Conservation (phyloP, 768 basidiomycete genomes). For the Lentinula sp. region DNA sequence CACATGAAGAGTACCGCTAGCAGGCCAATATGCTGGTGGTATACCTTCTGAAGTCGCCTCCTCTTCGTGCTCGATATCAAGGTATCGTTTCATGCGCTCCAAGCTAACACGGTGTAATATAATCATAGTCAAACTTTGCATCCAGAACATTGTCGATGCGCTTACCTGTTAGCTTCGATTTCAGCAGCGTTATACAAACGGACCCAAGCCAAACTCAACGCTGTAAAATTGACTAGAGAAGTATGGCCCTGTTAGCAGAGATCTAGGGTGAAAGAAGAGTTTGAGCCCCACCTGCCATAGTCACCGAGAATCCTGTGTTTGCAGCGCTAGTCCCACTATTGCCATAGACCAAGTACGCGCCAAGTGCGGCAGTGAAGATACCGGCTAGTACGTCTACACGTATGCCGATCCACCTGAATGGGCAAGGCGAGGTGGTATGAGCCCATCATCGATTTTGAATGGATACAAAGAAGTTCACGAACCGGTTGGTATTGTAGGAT, state of each 20-base stretch:
- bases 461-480: not conserved
- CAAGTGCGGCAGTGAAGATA: slow-evolving; percentile 47
- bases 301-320: slow-evolving; percentile 47
- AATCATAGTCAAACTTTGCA: not conserved
- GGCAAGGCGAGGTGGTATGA: too few species aligned
- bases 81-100: slow-evolving; percentile 68
- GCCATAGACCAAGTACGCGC: slow-evolving; percentile 47
- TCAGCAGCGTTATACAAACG: slow-evolving; percentile 37
- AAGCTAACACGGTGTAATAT: slow-evolving; percentile 27
- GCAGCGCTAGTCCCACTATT: slow-evolving; percentile 29
- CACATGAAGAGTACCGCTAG: slow-evolving; percentile 46
- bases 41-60: slow-evolving; percentile 28
- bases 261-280: not conserved
- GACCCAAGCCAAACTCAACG: slow-evolving; percentile 45
- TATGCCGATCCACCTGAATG: slow-evolving; percentile 28
- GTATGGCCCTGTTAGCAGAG: not conserved
- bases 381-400: slow-evolving; percentile 55
- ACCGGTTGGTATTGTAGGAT: slow-evolving; percentile 46
- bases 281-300: slow-evolving; percentile 33
- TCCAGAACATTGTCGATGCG: not conserved
- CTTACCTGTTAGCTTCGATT: slow-evolving; percentile 38
- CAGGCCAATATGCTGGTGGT: slow-evolving; percentile 65
- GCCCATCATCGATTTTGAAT: too few species aligned
- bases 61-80: slow-evolving; percentile 56
- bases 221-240: slow-evolving; percentile 42